Evolutionary conservation across 2,329 filamentous ascomycete genomes (phyloP).

Genomic region (Neonectria coccinea): DNA sequence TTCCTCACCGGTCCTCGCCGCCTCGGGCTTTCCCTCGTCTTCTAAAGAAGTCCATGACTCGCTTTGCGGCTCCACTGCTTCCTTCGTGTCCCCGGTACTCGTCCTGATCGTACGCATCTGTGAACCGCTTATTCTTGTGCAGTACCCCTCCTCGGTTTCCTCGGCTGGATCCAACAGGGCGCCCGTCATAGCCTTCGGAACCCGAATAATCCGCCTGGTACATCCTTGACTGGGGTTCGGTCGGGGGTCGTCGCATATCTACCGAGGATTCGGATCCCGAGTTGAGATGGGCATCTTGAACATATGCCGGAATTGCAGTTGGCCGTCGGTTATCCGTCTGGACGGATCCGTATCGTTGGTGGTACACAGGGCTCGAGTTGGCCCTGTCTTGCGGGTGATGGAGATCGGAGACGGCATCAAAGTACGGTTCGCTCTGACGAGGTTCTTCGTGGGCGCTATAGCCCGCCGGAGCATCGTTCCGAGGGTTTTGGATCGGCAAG

Average conservation of each 20-base stretch:
- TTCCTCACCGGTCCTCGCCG: slow-evolving; percentile 63
- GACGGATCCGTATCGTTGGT: slow-evolving; percentile 56
- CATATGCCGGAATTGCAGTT: slow-evolving; percentile 60
- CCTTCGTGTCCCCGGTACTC: slow-evolving; percentile 77
- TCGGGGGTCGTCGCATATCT: slow-evolving; percentile 59
- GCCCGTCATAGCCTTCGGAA: slow-evolving; percentile 57
- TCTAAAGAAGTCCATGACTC: slow-evolving; percentile 99
- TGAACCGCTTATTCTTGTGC: slow-evolving; percentile 90
- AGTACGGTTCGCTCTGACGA: slow-evolving; percentile 52
- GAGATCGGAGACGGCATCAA: slow-evolving; percentile 56
- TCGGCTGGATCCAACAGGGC: slow-evolving; percentile 52
- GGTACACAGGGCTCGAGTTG: slow-evolving; percentile 53
- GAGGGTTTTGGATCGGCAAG: slow-evolving; percentile 63
- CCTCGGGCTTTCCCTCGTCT: slow-evolving; percentile 82
- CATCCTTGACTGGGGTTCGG: slow-evolving; percentile 54
- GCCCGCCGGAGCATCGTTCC: slow-evolving; percentile 46
- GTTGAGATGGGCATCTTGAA: slow-evolving; percentile 59
- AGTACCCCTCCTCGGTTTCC: slow-evolving; percentile 69
- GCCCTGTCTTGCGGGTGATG: slow-evolving; percentile 50
- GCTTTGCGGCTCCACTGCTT: slow-evolving; percentile 86
- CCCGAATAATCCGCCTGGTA: slow-evolving; percentile 58
- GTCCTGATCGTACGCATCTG: slow-evolving; percentile 86
- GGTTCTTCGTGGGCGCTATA: slow-evolving; percentile 53
- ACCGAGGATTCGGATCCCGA: slow-evolving; percentile 67
- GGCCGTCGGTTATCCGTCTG: slow-evolving; percentile 55